Evolutionary conservation across 2,329 filamentous ascomycete genomes (phyloP).

Genomic region (Trichoderma koningiopsis): DNA sequence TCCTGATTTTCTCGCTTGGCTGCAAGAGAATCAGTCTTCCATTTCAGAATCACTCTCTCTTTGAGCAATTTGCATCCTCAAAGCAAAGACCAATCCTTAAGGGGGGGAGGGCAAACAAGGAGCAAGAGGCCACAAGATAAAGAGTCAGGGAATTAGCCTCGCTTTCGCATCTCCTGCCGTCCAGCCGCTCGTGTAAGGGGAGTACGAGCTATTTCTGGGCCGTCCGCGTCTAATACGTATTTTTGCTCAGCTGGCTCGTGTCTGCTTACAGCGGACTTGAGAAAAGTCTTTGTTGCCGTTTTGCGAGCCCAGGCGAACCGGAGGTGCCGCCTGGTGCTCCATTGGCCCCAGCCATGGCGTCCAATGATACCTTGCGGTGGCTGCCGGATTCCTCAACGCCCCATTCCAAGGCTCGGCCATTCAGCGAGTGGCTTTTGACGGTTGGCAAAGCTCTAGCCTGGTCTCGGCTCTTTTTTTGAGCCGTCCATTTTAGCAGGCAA

Average conservation of each 20-base stretch:
- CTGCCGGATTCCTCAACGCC: background rate
- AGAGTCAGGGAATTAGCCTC: background rate
- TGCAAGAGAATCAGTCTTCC: background rate
- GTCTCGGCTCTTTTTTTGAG: constrained; percentile 7
- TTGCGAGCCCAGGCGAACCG: constrained; percentile 4
- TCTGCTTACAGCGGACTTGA: background rate
- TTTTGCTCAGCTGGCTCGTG: background rate
- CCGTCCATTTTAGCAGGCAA: background rate
- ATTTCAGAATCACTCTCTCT: background rate
- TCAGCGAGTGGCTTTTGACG: constrained; percentile 10
- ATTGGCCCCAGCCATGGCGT: constrained; percentile 21
- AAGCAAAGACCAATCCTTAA: background rate
- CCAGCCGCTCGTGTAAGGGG: background rate
- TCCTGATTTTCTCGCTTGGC: background rate
- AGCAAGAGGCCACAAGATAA: constrained; percentile 9
- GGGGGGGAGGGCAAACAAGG: background rate
- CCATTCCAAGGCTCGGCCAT: constrained; percentile 19
- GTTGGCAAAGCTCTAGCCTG: background rate
- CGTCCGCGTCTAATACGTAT: background rate
- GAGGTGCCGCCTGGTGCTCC: constrained; percentile 12
- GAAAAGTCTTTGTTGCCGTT: background rate
- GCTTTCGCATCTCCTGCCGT: constrained; percentile 12
- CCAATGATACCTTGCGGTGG: background rate
- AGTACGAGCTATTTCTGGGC: background rate
- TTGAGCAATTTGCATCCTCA: background rate